Evolutionary conservation across 768 basidiomycete species (phyloP), one percentile per base, ranked within the genome.

Genomic region (Russula ochroleuca): DNA sequence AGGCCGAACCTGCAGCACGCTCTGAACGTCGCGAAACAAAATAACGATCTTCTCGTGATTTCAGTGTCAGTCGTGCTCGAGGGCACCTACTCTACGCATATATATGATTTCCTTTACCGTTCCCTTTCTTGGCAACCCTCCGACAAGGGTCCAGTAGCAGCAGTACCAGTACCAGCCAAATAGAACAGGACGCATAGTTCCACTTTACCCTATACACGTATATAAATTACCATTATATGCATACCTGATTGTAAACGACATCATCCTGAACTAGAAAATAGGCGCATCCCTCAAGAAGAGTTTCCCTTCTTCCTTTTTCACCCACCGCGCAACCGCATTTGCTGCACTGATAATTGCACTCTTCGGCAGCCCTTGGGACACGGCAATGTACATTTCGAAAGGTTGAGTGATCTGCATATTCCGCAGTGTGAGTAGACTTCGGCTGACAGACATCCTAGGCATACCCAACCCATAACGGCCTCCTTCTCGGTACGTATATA

Each of bases 381-480:
- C 73, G 0, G 89, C 80, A 55, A 96, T 75, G 72, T 97, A 98
- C 17, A 98, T 76, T 73, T 98, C 97, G 71, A 97, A 98, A 0
- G 88, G 87, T 70, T 94, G 90, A 0, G 95, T 97, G 63, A 95
- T 88, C 95, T 98, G 41, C 8, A 38, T 40, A 33, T 45, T 28
- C 47, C 45, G 11, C 14, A 52, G 43, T 19, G 31, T 45, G 48
- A 48, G 33, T 23, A 1, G 15, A 59, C 40, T 37, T 52, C 51
- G 55, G 40, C 33, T 31, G 31, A 58, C 47, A 54, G 43, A 54
- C 56, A n/a, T 35, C 31, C 23, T 15, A 2, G 19, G 73, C 89
- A 61, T 72, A 98, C 95, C 96, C 97, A 98, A 50, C 93, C 96
- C 79, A 98, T 84, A 31, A 96, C 85, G 59, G 87, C 86, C 77